A percentile compares a stretch with the other conserved stretches of the same genome.
phyloP scores from a whole-genome alignment of 495 filamentous ascomycete species.

The Neurospora cerealis region DNA sequence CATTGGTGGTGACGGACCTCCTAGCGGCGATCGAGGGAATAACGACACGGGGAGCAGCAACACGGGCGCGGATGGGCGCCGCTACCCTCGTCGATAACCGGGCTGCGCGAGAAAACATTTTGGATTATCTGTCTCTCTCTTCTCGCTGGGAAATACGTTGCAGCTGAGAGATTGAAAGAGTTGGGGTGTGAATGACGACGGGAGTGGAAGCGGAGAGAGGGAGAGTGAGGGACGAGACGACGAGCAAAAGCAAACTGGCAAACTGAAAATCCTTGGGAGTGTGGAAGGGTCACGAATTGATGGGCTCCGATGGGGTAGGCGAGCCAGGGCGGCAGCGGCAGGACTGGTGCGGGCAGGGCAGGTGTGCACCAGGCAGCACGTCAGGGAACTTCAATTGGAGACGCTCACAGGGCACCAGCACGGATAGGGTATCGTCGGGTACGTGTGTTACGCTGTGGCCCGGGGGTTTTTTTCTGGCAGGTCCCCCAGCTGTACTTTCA shows the following conservation, averaged over 20 bases:
- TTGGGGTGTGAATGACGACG: conserved; percentile 1
- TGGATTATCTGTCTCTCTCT: conserved; percentile 6
- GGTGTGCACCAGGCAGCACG: not conserved
- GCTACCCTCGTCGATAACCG: conserved; percentile 33
- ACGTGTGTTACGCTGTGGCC: not conserved
- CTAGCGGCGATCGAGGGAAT: conserved; percentile 38
- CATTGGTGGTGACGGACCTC: conserved; percentile 83
- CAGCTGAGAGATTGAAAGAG: not conserved
- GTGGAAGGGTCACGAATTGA: not conserved
- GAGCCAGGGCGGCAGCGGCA: not conserved
- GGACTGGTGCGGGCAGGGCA: not conserved
- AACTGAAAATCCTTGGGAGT: not conserved
- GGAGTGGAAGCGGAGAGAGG: not conserved
- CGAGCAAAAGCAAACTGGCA: not conserved
- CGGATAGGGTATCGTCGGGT: not conserved
- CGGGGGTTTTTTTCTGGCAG: not conserved
- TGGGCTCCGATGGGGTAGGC: not conserved
- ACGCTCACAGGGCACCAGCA: not conserved
- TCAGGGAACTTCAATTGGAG: not conserved
- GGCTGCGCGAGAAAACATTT: conserved; percentile 45
- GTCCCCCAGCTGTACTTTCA: not conserved
- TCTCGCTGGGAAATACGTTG: not conserved
- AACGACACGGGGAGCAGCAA: conserved; percentile 32
- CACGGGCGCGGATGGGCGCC: conserved; percentile 28
- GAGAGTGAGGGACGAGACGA: not conserved